Evolutionary conservation across 805 yeast species (phyloP), one percentile per base, ranked within the genome.

Genomic region (Zygosaccharomyces pseudorouxii): DNA sequence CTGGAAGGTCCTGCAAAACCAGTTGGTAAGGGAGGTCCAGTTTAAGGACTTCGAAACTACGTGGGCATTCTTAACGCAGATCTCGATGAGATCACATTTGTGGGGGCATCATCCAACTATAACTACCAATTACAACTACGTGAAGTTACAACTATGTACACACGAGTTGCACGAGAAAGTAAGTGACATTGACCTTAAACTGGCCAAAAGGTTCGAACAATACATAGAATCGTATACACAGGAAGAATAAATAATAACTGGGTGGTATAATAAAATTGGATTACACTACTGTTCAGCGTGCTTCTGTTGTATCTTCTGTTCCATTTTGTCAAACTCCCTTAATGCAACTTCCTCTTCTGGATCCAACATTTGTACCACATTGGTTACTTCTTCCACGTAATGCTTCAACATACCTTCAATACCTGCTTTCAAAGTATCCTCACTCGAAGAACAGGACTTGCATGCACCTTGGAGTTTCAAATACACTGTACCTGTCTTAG

Each of bases 351-450:
- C 73, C 54, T 79, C 83, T 48, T 84, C 92, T 43, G 86, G 92
- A 55, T 88, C 96, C 45, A 85, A 71, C n/a, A 88, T 82, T 67
- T 89, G 97, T 60, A 84, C 82, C 18, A 93, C 97, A 38, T 85
- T 86, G 47, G 80, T 78, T 28, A 93, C 97, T 63, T 93, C 99
- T 63, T 95, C 99, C 33, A 95, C 92, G 65, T 93, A 93, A 69
- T 92, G 97, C 73, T 81, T 89, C 63, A 93, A 75, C 99, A 93
- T 93, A n/a, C 90, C 80, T 68, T 93, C 97, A 51, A 93, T 93
- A 28, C 99, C 99, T 59, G 89, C 81, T 69, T 90, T 92, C 63
- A 93, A 74, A 1, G 99, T 93, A 55, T 89, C 93, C 54, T 88
- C 88, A 61, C 95, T 85, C 6, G 89, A 76, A 3, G 95, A 89